Evolutionary conservation across 2,329 filamentous ascomycete genomes (phyloP).

Genomic region (Penicillium sp.): DNA sequence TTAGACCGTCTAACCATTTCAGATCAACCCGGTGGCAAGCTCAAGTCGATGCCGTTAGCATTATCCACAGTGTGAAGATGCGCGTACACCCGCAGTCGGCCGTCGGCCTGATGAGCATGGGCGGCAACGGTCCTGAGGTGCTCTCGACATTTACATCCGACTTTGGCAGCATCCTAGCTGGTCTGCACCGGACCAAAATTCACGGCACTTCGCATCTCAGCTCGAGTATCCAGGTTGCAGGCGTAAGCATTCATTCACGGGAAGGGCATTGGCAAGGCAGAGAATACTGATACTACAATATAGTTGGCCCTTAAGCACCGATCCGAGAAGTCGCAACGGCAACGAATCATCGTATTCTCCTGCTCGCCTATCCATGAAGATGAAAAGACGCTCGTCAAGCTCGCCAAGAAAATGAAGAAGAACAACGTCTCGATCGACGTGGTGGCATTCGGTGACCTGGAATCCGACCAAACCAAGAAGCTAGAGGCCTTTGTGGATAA

Average conservation of each 20-base stretch:
- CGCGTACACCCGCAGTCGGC: constrained; percentile 95
- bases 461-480: constrained; percentile 85
- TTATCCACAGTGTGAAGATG: constrained; percentile 94
- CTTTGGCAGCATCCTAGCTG: constrained; percentile 91
- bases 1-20: constrained; percentile 36
- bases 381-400: constrained; percentile 81
- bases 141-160: constrained; percentile 95
- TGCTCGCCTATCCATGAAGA: constrained; percentile 90
- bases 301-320: constrained; percentile 96
- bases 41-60: constrained; percentile 90
- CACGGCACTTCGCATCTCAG: constrained; percentile 83
- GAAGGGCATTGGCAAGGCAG: not conserved
- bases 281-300: constrained; percentile 3
- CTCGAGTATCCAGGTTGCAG: constrained; percentile 92
- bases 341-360: constrained; percentile 95
- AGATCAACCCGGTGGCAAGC: constrained; percentile 94
- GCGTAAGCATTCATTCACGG: constrained; percentile 61
- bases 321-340: constrained; percentile 94
- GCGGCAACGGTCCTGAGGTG: constrained; percentile 94
- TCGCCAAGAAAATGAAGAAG: constrained; percentile 99
- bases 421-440: constrained; percentile 92
- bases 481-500: constrained; percentile 90
- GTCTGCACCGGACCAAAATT: constrained; percentile 92
- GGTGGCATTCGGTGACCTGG: constrained; percentile 89
- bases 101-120: constrained; percentile 98